Evolutionary conservation across 116 monocot genomes (phyloP).

Genomic region (Papilionanthe hybrid): DNA sequence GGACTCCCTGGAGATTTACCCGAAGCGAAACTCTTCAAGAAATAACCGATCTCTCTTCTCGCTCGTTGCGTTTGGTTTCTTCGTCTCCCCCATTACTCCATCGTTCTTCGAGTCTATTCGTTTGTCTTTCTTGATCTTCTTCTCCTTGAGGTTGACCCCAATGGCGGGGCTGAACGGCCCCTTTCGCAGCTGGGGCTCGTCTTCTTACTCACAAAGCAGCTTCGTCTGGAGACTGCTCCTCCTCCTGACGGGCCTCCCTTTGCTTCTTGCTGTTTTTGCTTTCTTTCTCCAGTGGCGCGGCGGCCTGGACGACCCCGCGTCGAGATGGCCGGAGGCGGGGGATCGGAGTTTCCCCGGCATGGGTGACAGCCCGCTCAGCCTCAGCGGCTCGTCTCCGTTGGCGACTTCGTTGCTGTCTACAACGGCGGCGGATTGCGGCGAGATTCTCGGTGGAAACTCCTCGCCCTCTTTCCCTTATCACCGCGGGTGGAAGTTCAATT

Average conservation of each 20-base stretch:
- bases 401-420: not conserved
- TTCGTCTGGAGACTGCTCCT: constrained; percentile 50
- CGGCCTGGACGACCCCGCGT: constrained; percentile 68
- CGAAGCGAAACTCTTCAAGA: not conserved
- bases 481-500: constrained; percentile 48
- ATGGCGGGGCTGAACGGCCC: constrained; percentile 43
- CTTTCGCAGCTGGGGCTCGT: constrained; percentile 12
- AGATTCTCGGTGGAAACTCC: constrained; percentile 50
- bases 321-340: constrained; percentile 40
- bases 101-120: not conserved
- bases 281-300: constrained; percentile 97
- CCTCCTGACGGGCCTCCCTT: constrained; percentile 61
- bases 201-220: not conserved
- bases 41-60: not conserved
- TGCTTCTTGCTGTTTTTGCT: constrained; percentile 62
- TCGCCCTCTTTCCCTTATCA: constrained; percentile 59
- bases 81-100: not conserved
- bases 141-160: constrained; percentile 1
- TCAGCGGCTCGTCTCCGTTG: constrained; percentile 25
- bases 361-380: constrained; percentile 37
- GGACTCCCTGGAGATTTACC: too few species aligned
- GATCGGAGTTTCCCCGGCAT: constrained; percentile 60
- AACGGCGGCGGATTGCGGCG: constrained; percentile 42
- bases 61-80: not conserved
- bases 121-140: not conserved